Base-by-base conservation (phyloP, 495 filamentous ascomycete species). In the Tuber umbilicatum region DNA sequence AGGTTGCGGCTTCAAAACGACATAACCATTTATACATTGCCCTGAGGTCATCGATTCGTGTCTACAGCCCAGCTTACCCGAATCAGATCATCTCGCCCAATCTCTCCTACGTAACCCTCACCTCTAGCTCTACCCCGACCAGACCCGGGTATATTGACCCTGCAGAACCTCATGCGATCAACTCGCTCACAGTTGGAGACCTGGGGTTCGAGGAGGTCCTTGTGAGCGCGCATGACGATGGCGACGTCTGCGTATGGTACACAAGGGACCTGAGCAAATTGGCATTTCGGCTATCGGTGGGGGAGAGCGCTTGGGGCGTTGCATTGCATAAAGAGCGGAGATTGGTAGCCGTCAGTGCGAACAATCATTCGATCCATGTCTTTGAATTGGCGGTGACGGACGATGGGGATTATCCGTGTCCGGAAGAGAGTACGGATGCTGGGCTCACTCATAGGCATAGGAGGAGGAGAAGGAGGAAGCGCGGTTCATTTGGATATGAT, bases 181-280 rank as follows among this genome's bases (percentile, higher is more conserved):
- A 96, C 79, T 87, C 90, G 73, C 84, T 99, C 3, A 86, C 93
- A 45, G 86, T 97, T 31, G 92, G 93, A 60, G 89, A 92, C 70
- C 84, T 99, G 3, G 95, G 95, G 3, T 83, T 88, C 41, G 88
- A 94, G 68, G 95, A 99, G 83, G 89, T 97, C 19, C 74, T 97
- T 31, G 83, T 94, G 2, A 85, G 91, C 67, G 89, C 86, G 17
- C 94, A 90, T 73, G 95, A 97, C 79, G 94, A 97, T 76, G 95
- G 95, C 7, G 94, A 99, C 83, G 90, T 96, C 16, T 87, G 91
- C 47, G 93, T 89, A 6, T 97, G 94, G 82, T 89, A 91, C 76
- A 91, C 90, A 1, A 86, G 87, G 77, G 69, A 82, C 60, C 69
- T 82, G n/a, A 75, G 68, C 12, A 73, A 74, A n/a, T 73, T 82